A percentile compares a stretch with the other conserved stretches of the same genome.
These are phyloP conservation scores for Lentinula aciculospora DNA, from an alignment of 768 basidiomycete species.

Conservation along the genomic window DNA sequence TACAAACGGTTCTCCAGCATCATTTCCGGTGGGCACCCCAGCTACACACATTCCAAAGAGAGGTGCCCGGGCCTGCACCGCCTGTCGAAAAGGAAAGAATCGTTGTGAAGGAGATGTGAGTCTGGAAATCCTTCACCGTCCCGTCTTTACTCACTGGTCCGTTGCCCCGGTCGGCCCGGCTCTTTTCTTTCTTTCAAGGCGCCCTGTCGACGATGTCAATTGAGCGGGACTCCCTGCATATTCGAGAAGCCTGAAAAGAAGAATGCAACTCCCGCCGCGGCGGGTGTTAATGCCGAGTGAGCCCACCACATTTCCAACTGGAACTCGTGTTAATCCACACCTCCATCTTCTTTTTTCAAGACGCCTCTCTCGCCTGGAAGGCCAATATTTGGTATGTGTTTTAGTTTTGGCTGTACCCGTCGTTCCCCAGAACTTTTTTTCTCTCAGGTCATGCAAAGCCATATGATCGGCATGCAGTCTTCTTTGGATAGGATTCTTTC, in stretches of 20 bases:
- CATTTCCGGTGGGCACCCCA: slow-evolving; percentile 23
- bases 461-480: slow-evolving; percentile 93
- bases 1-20: slow-evolving; percentile 29
- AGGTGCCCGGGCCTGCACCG: slow-evolving; percentile 84
- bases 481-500: slow-evolving; percentile 78
- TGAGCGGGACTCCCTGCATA: slow-evolving; percentile 73
- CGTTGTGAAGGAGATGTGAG: slow-evolving; percentile 86
- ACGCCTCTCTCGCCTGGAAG: slow-evolving; percentile 78
- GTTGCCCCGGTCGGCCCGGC: slow-evolving; percentile 71
- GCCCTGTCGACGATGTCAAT: slow-evolving; percentile 86
- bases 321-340: slow-evolving; percentile 8
- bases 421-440: slow-evolving; percentile 7
- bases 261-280: slow-evolving; percentile 43
- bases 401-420: background rate
- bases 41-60: slow-evolving; percentile 77
- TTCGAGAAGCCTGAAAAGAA: slow-evolving; percentile 95
- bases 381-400: slow-evolving; percentile 68
- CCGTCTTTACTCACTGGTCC: slow-evolving; percentile 50
- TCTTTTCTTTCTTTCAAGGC: slow-evolving; percentile 45
- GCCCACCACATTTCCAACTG: slow-evolving; percentile 18
- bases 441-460: slow-evolving; percentile 90
- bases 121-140: slow-evolving; percentile 3
- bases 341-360: slow-evolving; percentile 33
- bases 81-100: slow-evolving; percentile 90
- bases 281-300: slow-evolving; percentile 71